Conservation (phyloP, 305 asterid species). For the Rubia occidens region DNA sequence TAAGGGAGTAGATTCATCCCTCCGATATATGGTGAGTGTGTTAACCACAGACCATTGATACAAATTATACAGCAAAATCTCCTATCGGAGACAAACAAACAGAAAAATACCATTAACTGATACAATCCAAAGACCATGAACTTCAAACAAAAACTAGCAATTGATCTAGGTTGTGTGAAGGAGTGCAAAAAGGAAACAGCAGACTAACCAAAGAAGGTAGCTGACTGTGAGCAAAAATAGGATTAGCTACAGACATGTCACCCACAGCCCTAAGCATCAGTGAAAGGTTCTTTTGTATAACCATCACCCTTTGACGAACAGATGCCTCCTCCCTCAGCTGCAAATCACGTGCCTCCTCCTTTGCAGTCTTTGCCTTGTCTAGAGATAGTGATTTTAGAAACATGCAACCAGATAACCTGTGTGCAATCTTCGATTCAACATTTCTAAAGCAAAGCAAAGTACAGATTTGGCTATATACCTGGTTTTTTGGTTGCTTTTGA, state of each 20-base stretch:
- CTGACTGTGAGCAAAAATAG: conserved; percentile 90
- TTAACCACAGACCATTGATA: not conserved
- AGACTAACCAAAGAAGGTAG: conserved; percentile 84
- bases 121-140: not conserved
- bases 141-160: not conserved
- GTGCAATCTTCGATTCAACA: not conserved
- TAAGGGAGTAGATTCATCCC: no score
- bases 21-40: no score
- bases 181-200: not conserved
- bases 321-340: conserved; percentile 80
- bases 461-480: conserved; percentile 35
- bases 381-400: conserved; percentile 18
- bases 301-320: conserved; percentile 59
- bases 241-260: conserved; percentile 88
- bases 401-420: not conserved
- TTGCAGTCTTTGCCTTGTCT: conserved; percentile 86
- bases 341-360: conserved; percentile 97
- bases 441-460: conserved; percentile 4
- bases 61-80: not conserved
- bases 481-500: conserved; percentile 65
- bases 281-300: conserved; percentile 59
- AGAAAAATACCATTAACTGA: not conserved
- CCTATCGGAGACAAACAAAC: not conserved
- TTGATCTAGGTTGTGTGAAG: not conserved
- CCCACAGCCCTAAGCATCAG: conserved; percentile 86